These are phyloP conservation scores for Hypoxylon sp. DNA, from an alignment of 2,329 filamentous ascomycete species.

Conservation along the genomic window DNA sequence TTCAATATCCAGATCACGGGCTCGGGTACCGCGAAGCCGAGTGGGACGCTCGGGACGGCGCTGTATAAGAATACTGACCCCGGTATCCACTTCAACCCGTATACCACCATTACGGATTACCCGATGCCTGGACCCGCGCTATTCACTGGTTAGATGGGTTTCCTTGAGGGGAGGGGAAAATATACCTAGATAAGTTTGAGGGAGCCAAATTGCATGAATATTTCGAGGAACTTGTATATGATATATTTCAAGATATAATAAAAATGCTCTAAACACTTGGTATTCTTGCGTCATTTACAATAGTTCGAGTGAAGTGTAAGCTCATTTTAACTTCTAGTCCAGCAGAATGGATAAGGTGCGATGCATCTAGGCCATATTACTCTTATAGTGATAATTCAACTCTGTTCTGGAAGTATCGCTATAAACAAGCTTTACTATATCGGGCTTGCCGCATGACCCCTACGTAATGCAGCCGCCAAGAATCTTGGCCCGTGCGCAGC, in stretches of 20 bases:
- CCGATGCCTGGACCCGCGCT: slow-evolving; percentile 42
- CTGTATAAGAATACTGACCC: slow-evolving; percentile 44
- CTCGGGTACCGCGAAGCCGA: slow-evolving; percentile 50
- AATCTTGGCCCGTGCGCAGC: slow-evolving; percentile 28
- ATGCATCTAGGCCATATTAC: no score
- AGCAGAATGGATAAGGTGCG: background rate
- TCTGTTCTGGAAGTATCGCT: slow-evolving; percentile 3
- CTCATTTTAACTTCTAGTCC: no score
- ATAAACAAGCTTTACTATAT: slow-evolving; percentile 8
- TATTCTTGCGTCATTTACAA: background rate
- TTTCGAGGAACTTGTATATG: background rate
- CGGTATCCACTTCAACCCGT: slow-evolving; percentile 45
- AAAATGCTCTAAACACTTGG: background rate
- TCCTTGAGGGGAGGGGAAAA: background rate
- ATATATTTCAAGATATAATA: background rate
- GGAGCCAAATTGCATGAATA: background rate
- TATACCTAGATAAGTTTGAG: slow-evolving; percentile 1
- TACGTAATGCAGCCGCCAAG: slow-evolving; percentile 32
- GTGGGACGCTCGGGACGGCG: slow-evolving; percentile 45
- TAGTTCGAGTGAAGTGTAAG: no score
- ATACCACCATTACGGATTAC: slow-evolving; percentile 39
- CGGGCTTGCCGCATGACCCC: slow-evolving; percentile 19
- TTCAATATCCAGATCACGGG: slow-evolving; percentile 59
- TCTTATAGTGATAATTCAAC: no score
- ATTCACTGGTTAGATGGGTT: slow-evolving; percentile 37